Conservation (phyloP, 2,329 filamentous ascomycete species). For the Colletotrichum sp. region DNA sequence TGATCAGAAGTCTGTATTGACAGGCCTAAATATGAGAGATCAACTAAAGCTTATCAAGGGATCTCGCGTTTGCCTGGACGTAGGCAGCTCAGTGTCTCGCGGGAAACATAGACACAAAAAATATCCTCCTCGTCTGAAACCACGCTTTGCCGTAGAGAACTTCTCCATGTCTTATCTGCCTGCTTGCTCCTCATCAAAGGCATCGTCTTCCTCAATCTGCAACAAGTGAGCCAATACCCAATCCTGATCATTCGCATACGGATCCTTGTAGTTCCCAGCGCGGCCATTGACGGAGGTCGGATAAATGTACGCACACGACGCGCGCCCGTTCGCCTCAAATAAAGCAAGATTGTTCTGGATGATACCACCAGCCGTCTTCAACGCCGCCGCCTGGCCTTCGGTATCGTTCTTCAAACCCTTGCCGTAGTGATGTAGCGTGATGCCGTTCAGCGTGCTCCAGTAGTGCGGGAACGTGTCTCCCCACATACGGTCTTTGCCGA, state of each 20-base stretch:
- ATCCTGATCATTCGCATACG: constrained; percentile 16
- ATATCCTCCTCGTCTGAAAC: not conserved
- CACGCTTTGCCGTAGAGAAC: not conserved
- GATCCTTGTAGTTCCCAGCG: constrained; percentile 1
- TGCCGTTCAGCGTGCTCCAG: constrained; percentile 10
- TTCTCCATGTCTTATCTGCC: not conserved
- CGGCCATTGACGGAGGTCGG: constrained; percentile 2
- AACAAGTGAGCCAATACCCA: constrained; percentile 7
- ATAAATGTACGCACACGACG: constrained; percentile 13
- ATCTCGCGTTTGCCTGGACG: not conserved
- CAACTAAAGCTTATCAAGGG: not conserved
- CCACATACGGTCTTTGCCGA: constrained; percentile 13
- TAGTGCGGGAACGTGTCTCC: constrained; percentile 14
- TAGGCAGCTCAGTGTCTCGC: not conserved
- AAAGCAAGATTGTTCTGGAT: not conserved
- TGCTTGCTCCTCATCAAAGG: not conserved
- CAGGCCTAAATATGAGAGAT: not conserved
- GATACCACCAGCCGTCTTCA: not conserved
- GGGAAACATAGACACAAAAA: not conserved
- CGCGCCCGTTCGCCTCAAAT: constrained; percentile 5
- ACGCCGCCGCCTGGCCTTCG: not conserved
- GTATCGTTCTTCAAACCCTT: not conserved
- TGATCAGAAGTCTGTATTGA: not conserved
- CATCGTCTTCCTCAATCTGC: constrained; percentile 3
- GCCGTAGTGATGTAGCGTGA: constrained; percentile 3